These are phyloP conservation scores for Euphorbia lathyris DNA, from an alignment of 345 rosid species.

Conservation along the genomic window DNA sequence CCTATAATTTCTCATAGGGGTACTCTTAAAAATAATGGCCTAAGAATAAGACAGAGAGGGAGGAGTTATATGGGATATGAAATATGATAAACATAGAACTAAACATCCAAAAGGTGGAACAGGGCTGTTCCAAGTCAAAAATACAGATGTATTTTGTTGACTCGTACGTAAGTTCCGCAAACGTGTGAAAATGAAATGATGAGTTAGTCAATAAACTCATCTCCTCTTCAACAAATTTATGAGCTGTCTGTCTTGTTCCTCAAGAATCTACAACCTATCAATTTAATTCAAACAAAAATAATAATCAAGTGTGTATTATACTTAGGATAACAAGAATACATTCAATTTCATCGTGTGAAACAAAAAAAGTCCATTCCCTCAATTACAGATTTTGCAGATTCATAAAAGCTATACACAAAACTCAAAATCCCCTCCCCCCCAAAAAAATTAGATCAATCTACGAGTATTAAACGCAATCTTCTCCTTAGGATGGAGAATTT, in stretches of 20 bases:
- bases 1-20: too few species aligned
- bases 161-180: neutral
- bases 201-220: too few species aligned
- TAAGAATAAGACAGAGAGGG: neutral
- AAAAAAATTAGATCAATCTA: neutral
- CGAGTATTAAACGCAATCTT: conserved; percentile 1
- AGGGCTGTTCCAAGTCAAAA: neutral
- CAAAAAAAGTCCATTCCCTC: neutral
- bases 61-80: neutral
- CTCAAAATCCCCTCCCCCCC: neutral
- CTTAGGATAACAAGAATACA: too few species aligned
- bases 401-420: neutral
- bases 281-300: too few species aligned
- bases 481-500: conserved; percentile 49
- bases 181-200: conserved; percentile 1
- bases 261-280: neutral
- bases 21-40: too few species aligned
- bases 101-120: neutral
- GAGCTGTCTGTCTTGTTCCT: neutral
- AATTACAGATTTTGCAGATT: neutral
- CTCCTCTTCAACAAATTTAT: too few species aligned
- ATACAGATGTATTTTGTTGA: neutral
- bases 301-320: too few species aligned
- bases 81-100: neutral
- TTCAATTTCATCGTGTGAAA: neutral